Base-by-base conservation (phyloP, 306 rosid species). In the Begonia peltatifolia region DNA sequence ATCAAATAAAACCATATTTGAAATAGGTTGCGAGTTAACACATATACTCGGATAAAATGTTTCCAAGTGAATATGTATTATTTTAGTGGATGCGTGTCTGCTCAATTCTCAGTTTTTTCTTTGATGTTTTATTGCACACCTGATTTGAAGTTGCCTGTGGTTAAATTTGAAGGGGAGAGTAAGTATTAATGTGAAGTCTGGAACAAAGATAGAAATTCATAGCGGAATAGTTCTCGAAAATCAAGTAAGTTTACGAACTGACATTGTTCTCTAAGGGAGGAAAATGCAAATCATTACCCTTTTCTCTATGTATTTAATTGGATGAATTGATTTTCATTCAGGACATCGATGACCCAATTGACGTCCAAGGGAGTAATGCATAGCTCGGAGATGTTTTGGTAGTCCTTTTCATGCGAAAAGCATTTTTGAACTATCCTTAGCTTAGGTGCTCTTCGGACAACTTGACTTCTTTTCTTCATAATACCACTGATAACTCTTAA, bases 131-230 rank as follows among this genome's bases (percentile, higher is more conserved):
- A 23, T 23, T 23, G 30, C 30, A 23, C 30, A 23, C 30, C 30
- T 23, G 30, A 23, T 23, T 23, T 23, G 30, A 23, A 23, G 2
- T 23, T 23, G 30, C 30, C 30, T 23, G n/a, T 23, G 57, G 53
- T 76, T 38, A 51, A 44, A 59, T 66, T 57, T 68, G 38, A 18
- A 82, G 95, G 95, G 95, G 60, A 68, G 58, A 48, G 92, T 85
- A 46, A 75, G 57, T 46, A 71, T 82, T 15, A 50, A 53, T 61
- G 87, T 84, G 53, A 68, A 82, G 58, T 74, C 95, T 4, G 87
- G 78, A 35, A 51, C 59, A 63, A 79, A 71, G 55, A 57, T 82
- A 74, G 85, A 85, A 77, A 82, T 85, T 56, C 85, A 92, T 0
- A 84, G 79, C 49, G 83, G 92, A 42, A 69, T 44, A 2, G 71